Conservation (phyloP, 2,329 filamentous ascomycete species). For the Aspergillus niger region DNA sequence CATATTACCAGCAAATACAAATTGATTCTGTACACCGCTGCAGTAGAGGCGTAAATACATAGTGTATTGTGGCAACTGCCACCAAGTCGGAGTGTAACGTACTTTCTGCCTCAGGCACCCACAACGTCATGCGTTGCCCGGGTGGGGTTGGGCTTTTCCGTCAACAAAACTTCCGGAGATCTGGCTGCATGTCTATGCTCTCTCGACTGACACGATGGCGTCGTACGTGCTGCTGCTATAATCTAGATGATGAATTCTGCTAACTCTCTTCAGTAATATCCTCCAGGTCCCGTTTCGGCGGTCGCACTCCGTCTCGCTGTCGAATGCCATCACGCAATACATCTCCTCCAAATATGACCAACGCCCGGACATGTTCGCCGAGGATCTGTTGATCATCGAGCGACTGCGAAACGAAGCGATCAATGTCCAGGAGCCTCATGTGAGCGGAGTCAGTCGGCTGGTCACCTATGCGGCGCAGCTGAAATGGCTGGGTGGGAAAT, state of each 20-base stretch:
- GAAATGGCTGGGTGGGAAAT: constrained; percentile 91
- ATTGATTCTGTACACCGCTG: background rate
- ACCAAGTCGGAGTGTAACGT: background rate
- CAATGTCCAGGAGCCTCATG: constrained; percentile 83
- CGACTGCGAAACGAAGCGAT: constrained; percentile 80
- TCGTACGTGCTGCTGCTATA: constrained; percentile 31
- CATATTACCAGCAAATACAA: background rate
- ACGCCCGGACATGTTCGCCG: constrained; percentile 92
- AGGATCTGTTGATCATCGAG: constrained; percentile 86
- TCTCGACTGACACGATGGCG: constrained; percentile 31
- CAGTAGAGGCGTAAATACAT: background rate
- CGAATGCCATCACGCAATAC: constrained; percentile 84
- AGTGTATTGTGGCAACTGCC: background rate
- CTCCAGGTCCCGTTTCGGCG: constrained; percentile 85
- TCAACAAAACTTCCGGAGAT: constrained; percentile 32
- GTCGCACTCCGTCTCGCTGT: constrained; percentile 76
- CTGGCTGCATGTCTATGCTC: constrained; percentile 10
- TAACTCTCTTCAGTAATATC: constrained; percentile 42
- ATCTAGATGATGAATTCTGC: background rate
- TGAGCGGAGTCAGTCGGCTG: constrained; percentile 83
- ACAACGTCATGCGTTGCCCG: constrained; percentile 14
- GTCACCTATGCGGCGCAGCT: constrained; percentile 89
- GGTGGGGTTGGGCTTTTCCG: constrained; percentile 28
- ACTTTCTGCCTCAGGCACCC: background rate
- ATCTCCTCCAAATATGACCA: constrained; percentile 99